Conservation (phyloP, 2,329 filamentous ascomycete genomes). For the Colletotrichum cuscutae region DNA sequence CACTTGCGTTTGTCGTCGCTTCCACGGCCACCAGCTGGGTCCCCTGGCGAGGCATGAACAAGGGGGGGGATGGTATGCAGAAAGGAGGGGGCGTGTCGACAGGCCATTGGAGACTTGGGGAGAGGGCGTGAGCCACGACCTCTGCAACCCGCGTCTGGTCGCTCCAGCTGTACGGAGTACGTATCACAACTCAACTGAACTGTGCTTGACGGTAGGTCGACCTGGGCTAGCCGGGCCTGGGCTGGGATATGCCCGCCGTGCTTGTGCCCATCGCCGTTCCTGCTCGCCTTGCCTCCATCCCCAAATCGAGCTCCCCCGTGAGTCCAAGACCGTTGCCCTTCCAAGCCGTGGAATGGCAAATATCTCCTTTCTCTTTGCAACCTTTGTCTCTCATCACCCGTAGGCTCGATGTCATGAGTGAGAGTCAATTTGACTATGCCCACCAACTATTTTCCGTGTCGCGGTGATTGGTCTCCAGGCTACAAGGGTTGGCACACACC, state of each 20-base stretch:
- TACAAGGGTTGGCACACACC: conserved; percentile 23
- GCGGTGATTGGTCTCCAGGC: conserved; percentile 12
- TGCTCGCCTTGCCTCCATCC: background rate
- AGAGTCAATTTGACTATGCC: background rate
- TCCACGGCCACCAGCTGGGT: conserved; percentile 14
- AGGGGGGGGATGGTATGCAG: conserved; percentile 30
- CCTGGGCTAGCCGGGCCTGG: conserved; percentile 11
- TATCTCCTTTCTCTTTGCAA: background rate
- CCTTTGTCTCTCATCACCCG: background rate
- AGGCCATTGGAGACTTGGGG: conserved; percentile 21
- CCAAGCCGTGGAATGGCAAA: background rate
- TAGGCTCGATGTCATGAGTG: background rate
- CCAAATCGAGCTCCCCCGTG: background rate
- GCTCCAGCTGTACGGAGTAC: background rate
- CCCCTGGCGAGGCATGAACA: conserved; percentile 27
- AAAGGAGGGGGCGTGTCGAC: conserved; percentile 29
- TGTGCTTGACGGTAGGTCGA: background rate
- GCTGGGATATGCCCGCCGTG: conserved; percentile 4
- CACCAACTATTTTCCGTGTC: background rate
- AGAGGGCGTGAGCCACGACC: conserved; percentile 16
- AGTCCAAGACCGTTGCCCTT: background rate
- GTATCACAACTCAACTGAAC: background rate
- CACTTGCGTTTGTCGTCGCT: conserved; percentile 29
- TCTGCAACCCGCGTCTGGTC: conserved; percentile 9
- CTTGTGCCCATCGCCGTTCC: background rate